Conservation (phyloP, 106 monocot genomes). For the Narthecium ossifragum region DNA sequence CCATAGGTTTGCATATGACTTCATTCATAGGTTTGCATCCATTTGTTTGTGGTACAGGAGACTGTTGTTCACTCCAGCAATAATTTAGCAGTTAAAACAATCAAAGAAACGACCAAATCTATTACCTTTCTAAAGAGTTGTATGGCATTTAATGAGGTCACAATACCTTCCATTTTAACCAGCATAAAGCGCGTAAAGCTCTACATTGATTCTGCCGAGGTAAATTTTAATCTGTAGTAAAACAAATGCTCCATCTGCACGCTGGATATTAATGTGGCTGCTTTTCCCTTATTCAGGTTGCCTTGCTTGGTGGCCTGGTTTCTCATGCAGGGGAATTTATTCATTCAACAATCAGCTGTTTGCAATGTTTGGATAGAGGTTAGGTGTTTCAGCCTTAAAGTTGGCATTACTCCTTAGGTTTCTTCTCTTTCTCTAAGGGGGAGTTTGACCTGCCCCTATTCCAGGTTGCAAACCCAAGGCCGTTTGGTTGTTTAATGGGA, state of each 20-base stretch:
- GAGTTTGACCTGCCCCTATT: no score
- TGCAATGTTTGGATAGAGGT: constrained; percentile 12
- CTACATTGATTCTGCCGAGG: constrained; percentile 46
- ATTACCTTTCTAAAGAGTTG: constrained; percentile 28
- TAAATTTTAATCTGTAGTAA: no score
- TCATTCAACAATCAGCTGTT: constrained; percentile 22
- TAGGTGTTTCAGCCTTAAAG: no score
- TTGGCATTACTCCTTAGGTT: no score
- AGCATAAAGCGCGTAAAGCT: constrained; percentile 20
- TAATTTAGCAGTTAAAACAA: constrained; percentile 22
- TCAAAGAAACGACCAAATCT: constrained; percentile 14
- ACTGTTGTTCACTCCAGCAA: constrained; percentile 34
- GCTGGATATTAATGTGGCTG: neutral
- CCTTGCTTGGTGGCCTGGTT: constrained; percentile 28
- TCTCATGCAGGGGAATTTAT: constrained; percentile 29
- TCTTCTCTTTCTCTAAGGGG: no score
- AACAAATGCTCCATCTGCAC: no score
- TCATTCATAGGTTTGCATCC: no score
- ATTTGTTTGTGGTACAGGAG: no score
- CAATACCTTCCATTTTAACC: constrained; percentile 34
- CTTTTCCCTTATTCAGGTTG: constrained; percentile 34
- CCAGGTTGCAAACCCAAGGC: no score
- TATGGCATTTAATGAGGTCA: constrained; percentile 40
- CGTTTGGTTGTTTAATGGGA: no score
- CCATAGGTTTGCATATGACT: no score